Conservation (phyloP, 1,284 basidiomycete species). For the Psilocybe mexicana region DNA sequence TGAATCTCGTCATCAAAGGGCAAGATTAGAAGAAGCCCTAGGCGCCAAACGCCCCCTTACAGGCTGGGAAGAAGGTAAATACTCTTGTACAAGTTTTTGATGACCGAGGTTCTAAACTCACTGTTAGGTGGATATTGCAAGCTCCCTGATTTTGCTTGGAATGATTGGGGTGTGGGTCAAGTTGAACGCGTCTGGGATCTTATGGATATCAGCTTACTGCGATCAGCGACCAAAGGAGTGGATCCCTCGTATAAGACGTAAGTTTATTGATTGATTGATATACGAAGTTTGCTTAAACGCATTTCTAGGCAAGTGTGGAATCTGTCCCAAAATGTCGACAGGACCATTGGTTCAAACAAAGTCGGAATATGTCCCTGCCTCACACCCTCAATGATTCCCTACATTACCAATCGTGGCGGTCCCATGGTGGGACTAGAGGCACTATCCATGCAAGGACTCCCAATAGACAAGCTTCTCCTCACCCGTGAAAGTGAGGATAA, state of each 20-base stretch:
- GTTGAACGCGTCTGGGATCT: conserved; percentile 95
- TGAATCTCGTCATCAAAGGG: conserved; percentile 89
- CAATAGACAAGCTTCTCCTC: conserved; percentile 87
- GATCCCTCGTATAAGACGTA: conserved; percentile 89
- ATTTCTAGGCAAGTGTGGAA: conserved; percentile 84
- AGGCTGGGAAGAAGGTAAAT: conserved; percentile 87
- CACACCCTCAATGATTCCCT: conserved; percentile 96
- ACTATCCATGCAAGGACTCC: conserved; percentile 90
- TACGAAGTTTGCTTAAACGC: conserved; percentile 9
- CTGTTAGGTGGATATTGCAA: conserved; percentile 79
- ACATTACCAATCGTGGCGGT: conserved; percentile 94
- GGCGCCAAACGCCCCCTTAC: conserved; percentile 88
- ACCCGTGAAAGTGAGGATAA: conserved; percentile 95
- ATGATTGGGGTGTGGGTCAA: conserved; percentile 88
- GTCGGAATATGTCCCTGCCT: conserved; percentile 89
- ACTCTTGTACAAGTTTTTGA: background rate
- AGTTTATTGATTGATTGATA: conserved; percentile 27
- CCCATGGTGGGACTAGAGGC: conserved; percentile 94
- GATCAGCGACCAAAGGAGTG: conserved; percentile 77
- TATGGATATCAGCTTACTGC: conserved; percentile 88
- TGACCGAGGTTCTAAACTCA: background rate
- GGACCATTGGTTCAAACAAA: conserved; percentile 80
- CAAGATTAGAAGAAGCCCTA: conserved; percentile 81
- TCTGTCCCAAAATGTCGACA: conserved; percentile 95
- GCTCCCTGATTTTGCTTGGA: conserved; percentile 90